phyloP scores from a whole-genome alignment of 1,139 yeast genomes.

The Debaryomyces sp. region DNA sequence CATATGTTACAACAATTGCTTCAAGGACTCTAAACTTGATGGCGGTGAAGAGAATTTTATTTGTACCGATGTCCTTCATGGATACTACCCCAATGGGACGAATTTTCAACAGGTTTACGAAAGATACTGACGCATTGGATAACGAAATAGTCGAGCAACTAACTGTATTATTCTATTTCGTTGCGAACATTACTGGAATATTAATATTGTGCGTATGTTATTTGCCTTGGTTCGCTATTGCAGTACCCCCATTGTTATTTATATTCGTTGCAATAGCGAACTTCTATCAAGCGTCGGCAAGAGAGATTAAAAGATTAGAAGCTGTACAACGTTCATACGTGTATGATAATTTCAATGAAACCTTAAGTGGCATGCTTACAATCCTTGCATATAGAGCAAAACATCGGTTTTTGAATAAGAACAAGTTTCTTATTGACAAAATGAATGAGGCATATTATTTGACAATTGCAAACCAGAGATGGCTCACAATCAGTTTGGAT shows the following conservation, averaged over 20 bases:
- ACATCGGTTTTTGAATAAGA: slow-evolving; percentile 52
- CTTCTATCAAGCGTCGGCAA: slow-evolving; percentile 51
- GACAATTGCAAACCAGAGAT: slow-evolving; percentile 72
- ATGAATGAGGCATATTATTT: slow-evolving; percentile 76
- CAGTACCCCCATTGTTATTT: slow-evolving; percentile 58
- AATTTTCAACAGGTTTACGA: slow-evolving; percentile 64
- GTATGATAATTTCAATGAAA: slow-evolving; percentile 71
- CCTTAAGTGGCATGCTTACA: slow-evolving; percentile 69
- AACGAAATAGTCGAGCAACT: slow-evolving; percentile 68
- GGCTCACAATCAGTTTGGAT: slow-evolving; percentile 72
- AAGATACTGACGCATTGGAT: slow-evolving; percentile 83
- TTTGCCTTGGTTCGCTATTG: slow-evolving; percentile 75
- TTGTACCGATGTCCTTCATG: slow-evolving; percentile 60
- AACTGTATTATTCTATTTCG: slow-evolving; percentile 51
- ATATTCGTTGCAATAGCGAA: slow-evolving; percentile 53
- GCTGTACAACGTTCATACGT: slow-evolving; percentile 40
- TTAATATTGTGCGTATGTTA: slow-evolving; percentile 66
- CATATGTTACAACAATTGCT: slow-evolving; percentile 53
- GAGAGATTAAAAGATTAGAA: slow-evolving; percentile 47
- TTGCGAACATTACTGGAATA: slow-evolving; percentile 62
- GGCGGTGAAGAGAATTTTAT: slow-evolving; percentile 45
- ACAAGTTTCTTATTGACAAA: slow-evolving; percentile 53
- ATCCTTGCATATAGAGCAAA: slow-evolving; percentile 63
- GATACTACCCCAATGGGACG: slow-evolving; percentile 66
- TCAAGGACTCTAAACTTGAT: slow-evolving; percentile 45